Conservation (phyloP, 169 alveolate genomes). For the Plasmodium falciparum region DNA sequence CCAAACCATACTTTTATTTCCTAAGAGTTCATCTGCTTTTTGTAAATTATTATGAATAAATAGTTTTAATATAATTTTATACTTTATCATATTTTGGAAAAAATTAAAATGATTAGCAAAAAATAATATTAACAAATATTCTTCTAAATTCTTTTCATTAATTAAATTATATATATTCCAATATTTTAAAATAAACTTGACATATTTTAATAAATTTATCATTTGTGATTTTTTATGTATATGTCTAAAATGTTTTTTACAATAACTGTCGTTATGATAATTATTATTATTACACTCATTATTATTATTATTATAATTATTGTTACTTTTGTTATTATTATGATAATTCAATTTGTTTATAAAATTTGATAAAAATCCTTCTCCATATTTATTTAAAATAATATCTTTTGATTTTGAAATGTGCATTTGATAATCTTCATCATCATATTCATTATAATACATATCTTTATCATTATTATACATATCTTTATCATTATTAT, state of each 20-base stretch:
- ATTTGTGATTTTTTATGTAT: slow-evolving; percentile 36
- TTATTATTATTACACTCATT: too few species aligned
- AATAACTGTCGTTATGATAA: not conserved
- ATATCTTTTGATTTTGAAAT: slow-evolving; percentile 6
- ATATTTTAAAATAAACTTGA: slow-evolving; percentile 18
- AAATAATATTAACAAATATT: slow-evolving; percentile 45
- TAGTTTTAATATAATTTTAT: slow-evolving; percentile 36
- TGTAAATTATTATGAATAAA: slow-evolving; percentile 9
- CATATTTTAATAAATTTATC: slow-evolving; percentile 33
- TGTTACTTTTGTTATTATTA: too few species aligned
- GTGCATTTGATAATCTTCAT: slow-evolving; percentile 17
- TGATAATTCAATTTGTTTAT: slow-evolving; percentile 1
- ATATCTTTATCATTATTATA: not conserved
- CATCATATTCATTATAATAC: slow-evolving; percentile 4
- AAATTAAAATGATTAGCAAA: slow-evolving; percentile 72
- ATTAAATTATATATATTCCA: slow-evolving; percentile 40
- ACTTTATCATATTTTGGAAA: slow-evolving; percentile 33
- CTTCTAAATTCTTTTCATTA: slow-evolving; percentile 31
- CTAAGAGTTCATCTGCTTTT: slow-evolving; percentile 54
- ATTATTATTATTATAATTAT: not conserved
- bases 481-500: too few species aligned
- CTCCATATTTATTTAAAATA: slow-evolving; percentile 43
- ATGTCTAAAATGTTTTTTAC: slow-evolving; percentile 9
- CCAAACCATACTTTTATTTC: slow-evolving; percentile 46
- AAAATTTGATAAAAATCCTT: slow-evolving; percentile 42